phyloP scores from a whole-genome alignment of 1,284 basidiomycete genomes.

The Bondarzewia mesenterica region DNA sequence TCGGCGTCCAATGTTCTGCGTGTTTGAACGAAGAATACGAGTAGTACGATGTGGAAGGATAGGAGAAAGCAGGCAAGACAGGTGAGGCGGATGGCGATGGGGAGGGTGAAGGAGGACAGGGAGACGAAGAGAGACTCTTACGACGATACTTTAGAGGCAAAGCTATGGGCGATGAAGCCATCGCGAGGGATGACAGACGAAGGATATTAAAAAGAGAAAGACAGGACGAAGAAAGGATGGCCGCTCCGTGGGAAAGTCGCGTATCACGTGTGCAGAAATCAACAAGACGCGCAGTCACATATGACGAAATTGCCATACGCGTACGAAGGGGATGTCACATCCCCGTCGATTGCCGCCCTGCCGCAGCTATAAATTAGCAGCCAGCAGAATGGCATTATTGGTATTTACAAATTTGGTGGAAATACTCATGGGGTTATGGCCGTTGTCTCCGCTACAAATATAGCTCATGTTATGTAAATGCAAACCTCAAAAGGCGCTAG shows the following conservation, averaged over 20 bases:
- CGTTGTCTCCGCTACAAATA: too few species aligned
- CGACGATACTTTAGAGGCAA: constrained; percentile 11
- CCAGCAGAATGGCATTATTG: too few species aligned
- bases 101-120: constrained; percentile 8
- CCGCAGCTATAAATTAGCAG: too few species aligned
- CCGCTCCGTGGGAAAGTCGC: not conserved
- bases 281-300: not conserved
- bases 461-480: too few species aligned
- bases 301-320: too few species aligned
- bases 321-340: too few species aligned
- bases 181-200: too few species aligned
- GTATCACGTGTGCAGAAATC: constrained; percentile 1
- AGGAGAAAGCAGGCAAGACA: constrained; percentile 19
- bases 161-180: not conserved
- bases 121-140: constrained; percentile 7
- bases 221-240: not conserved
- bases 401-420: too few species aligned
- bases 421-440: too few species aligned
- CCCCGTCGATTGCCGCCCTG: too few species aligned
- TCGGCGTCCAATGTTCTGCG: constrained; percentile 8
- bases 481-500: too few species aligned
- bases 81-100: constrained; percentile 6
- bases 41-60: constrained; percentile 24
- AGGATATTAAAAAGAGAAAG: too few species aligned
- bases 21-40: constrained; percentile 19